These are phyloP conservation scores for Coemansia sp. DNA, from an alignment of 192 early-diverging fungal genomes.

Conservation along the genomic window DNA sequence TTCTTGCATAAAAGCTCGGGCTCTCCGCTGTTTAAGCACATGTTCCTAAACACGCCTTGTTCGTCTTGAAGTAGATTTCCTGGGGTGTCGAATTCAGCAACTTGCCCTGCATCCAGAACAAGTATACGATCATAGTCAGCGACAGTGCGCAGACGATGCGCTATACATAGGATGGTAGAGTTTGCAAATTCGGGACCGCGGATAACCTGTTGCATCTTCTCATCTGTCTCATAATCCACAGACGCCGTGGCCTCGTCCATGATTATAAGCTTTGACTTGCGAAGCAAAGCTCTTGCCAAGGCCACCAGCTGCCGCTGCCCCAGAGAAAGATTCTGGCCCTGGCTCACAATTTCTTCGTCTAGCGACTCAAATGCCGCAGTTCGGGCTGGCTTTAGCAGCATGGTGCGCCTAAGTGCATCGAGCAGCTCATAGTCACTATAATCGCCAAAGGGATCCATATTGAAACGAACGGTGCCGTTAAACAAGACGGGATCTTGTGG, in stretches of 20 bases:
- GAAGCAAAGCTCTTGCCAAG: conserved; percentile 74
- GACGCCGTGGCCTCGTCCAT: conserved; percentile 88
- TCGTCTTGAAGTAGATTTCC: not conserved
- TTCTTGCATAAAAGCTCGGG: not conserved
- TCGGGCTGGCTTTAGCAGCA: not conserved
- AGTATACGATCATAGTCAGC: conserved; percentile 73
- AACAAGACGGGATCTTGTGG: too few relatives aligned
- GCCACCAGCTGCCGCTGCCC: conserved; percentile 78
- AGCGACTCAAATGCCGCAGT: not conserved
- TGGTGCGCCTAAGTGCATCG: not conserved
- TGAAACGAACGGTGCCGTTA: too few relatives aligned
- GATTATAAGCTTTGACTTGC: conserved; percentile 67
- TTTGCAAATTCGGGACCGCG: conserved; percentile 70
- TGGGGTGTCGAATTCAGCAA: not conserved
- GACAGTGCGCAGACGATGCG: conserved; percentile 1
- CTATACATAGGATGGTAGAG: conserved; percentile 59
- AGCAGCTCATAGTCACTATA: not conserved
- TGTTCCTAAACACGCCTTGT: conserved; percentile 66
- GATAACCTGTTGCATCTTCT: conserved; percentile 86
- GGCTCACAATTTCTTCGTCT: not conserved
- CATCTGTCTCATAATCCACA: conserved; percentile 86
- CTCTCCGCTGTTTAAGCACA: conserved; percentile 58
- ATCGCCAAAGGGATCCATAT: too few relatives aligned
- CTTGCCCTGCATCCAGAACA: conserved; percentile 73
- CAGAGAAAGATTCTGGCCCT: conserved; percentile 70